Base-by-base conservation (phyloP, 176 grass and related monocot species). In the Alloteropsis semialata region DNA sequence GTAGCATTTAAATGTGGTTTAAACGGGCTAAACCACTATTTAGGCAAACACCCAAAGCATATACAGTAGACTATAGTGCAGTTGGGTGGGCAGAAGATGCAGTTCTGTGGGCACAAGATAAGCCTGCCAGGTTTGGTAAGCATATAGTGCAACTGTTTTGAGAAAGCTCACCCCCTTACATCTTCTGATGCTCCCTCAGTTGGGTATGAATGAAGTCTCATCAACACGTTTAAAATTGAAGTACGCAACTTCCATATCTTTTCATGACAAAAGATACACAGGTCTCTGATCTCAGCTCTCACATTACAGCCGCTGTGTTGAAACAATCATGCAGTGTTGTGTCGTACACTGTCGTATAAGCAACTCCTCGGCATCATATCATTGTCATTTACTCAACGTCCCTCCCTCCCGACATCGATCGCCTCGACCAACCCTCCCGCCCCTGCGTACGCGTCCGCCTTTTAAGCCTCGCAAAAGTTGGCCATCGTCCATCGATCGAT, bases 311-410 rank as follows among this genome's bases (percentile, higher is more conserved):
- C 22, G 7, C 30, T 24, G 41, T 78, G 41, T 64, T 48, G 41
- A 12, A 70, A 77, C 38, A 59, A 37, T n/a, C 21, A 84, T n/a
- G 4, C 57, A 22, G 18, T 51, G 32, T 0, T 6, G 28, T 77
- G 33, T 21, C 65, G 27, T 49, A 22, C 45, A 43, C 57, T 89
- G 55, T 71, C 77, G 83, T 89, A 71, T 36, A 89, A 85, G 77
- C 88, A 85, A 89, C 82, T 76, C 71, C 21, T 81, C 32, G 3
- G 71, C 82, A 43, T 76, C 45, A 77, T 57, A 43, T 76, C 45
- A 77, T 57, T 65, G 34, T 64, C 70, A 25, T 33, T 70, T 69
- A 84, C 82, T 84, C 82, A 53, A 77, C 51, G 27, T 54, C 33
- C 49, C 21, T 72, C 44, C 24, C 46, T 9, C 63, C 68, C 34